Evolutionary conservation across 2,329 filamentous ascomycete species (phyloP), one percentile per base, ranked within the genome.

Genomic region (Escovopsis weberi): DNA sequence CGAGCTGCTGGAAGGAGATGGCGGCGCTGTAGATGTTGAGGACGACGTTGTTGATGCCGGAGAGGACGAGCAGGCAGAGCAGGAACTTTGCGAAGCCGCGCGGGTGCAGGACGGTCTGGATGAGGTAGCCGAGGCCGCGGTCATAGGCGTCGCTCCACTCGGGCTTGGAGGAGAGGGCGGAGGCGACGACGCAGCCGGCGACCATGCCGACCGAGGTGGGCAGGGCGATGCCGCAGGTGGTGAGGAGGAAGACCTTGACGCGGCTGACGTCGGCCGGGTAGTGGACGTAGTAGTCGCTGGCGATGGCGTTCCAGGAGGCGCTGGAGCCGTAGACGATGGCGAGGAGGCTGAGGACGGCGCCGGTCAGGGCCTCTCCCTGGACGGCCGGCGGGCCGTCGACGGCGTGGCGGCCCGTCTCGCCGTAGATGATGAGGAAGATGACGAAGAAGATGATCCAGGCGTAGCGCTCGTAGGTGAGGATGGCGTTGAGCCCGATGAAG

Each of bases 201-300:
- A 67, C 47, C 66, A 70, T 68, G 40, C 67, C 67, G 41, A 72
- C 62, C 36, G 61, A 65, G 0, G 68, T 72, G 0, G 68, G 68
- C 10, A 71, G 56, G 10, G 57, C 57, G 48, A 71, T 67, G 19
- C 68, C 69, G 37, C 67, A 56, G 2, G 59, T 64, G 1, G 67
- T 71, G 55, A 70, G 56, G 32, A 68, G 39, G 48, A 70, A 72
- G 33, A 70, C 62, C 51, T 68, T 68, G 49, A 62, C 52, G 40
- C 60, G 60, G 42, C 62, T 64, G 9, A 65, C 65, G 45, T 67
- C 54, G 45, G 64, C 62, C 0, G 65, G 65, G 44, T 70, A 70
- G 45, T 70, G 66, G 15, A 45, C 50, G 10, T 51, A 51, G 36
- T 51, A 51, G 41, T 54, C 50, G 36, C 51, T 51, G 30, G 50